Conservation (phyloP, 352 stramenopile species). For the Phytophthora sansomeana region DNA sequence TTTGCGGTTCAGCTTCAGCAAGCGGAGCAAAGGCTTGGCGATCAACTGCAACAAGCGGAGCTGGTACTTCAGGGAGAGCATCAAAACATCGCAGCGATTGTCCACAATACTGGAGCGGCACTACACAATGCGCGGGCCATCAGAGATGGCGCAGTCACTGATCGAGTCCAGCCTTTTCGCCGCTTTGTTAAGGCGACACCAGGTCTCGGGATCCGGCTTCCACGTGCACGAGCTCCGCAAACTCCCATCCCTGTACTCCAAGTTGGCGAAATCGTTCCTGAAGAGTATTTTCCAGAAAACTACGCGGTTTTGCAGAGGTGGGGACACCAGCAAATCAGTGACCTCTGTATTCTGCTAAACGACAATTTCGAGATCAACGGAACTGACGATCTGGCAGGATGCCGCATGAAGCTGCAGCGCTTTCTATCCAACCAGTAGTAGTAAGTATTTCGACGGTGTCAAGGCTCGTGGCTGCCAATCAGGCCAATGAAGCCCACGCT, state of each 20-base stretch:
- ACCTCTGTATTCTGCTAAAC: slow-evolving; percentile 13
- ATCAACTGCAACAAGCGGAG: too few relatives aligned
- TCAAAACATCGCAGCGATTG: neutral
- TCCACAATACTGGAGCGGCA: slow-evolving; percentile 1
- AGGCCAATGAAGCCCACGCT: too few relatives aligned
- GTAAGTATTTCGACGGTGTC: too few relatives aligned
- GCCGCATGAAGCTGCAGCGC: neutral
- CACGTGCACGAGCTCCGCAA: neutral
- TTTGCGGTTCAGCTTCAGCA: too few relatives aligned
- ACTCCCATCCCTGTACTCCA: neutral
- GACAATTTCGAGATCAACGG: slow-evolving; percentile 15
- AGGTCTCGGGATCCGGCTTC: slow-evolving; percentile 1
- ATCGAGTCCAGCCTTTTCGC: neutral
- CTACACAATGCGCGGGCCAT: neutral
- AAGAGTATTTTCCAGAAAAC: slow-evolving; percentile 7
- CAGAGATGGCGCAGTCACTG: neutral
- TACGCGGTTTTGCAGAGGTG: neutral
- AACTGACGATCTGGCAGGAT: neutral
- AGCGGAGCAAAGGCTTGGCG: too few relatives aligned
- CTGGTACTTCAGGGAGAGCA: neutral
- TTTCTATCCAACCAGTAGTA: too few relatives aligned
- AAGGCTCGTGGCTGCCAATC: too few relatives aligned
- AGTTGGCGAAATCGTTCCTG: slow-evolving; percentile 9
- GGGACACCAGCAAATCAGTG: slow-evolving; percentile 1
- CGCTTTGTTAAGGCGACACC: slow-evolving; percentile 4